Percentiles rank a stretch among this genome's conserved stretches.
Evolutionary conservation across 1,139 yeast species (phyloP).

Genomic region (Zygoascus hellenicus): DNA sequence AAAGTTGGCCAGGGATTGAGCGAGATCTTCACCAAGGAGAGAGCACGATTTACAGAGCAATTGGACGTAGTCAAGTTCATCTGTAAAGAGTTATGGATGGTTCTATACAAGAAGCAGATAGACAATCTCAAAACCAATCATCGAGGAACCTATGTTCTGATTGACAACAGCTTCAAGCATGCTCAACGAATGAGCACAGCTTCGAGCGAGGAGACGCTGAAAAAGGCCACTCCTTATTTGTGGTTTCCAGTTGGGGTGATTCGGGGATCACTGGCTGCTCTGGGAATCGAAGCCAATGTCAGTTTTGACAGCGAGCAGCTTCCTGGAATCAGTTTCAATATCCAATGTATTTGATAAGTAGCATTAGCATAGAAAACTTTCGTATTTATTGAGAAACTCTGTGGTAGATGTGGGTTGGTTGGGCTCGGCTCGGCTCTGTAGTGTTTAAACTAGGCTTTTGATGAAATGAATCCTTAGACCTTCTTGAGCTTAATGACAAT

Average conservation of each 20-base stretch:
- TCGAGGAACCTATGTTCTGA: constrained; percentile 71
- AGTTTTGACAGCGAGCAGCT: constrained; percentile 54
- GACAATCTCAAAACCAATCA: constrained; percentile 91
- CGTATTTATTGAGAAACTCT: too few species aligned
- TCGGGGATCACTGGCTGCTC: constrained; percentile 66
- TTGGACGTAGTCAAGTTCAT: constrained; percentile 85
- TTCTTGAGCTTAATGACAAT: too few species aligned
- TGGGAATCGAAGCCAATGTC: constrained; percentile 64
- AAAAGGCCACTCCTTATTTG: constrained; percentile 43
- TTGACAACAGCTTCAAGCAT: constrained; percentile 58
- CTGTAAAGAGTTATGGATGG: constrained; percentile 87
- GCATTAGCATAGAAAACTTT: too few species aligned
- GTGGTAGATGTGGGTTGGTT: too few species aligned
- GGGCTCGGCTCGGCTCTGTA: too few species aligned
- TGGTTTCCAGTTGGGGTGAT: constrained; percentile 84
- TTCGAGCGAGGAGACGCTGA: constrained; percentile 25
- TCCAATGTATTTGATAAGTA: constrained; percentile 42
- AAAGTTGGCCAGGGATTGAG: constrained; percentile 69
- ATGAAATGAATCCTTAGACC: too few species aligned
- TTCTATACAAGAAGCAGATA: constrained; percentile 76
- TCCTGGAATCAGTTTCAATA: constrained; percentile 67
- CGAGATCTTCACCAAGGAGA: constrained; percentile 61
- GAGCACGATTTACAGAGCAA: constrained; percentile 49
- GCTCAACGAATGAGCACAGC: constrained; percentile 51
- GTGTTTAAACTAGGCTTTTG: too few species aligned